Evolutionary conservation across 345 rosid genomes (phyloP).

Genomic region (Sonneratia caseolaris): DNA sequence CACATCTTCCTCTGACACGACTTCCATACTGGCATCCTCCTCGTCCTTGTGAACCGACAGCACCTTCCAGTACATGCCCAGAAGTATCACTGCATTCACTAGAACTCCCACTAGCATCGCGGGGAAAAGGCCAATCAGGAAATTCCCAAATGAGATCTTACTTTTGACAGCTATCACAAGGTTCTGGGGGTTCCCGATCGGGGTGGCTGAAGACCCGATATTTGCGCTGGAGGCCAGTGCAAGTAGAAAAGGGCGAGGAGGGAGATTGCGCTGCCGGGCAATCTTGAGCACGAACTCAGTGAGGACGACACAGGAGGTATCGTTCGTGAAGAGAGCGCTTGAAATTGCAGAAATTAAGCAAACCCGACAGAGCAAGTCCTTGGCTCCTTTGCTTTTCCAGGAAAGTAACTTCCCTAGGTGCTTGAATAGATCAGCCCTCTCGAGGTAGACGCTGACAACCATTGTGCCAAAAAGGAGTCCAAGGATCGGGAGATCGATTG

Average conservation of each 20-base stretch:
- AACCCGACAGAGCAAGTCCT: slow-evolving; percentile 60
- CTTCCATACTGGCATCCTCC: slow-evolving; percentile 29
- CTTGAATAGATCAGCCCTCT: slow-evolving; percentile 73
- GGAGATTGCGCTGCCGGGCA: slow-evolving; percentile 75
- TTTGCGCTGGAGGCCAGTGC: slow-evolving; percentile 86
- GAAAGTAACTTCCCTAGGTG: slow-evolving; percentile 62
- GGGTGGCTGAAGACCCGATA: slow-evolving; percentile 78
- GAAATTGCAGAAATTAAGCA: slow-evolving; percentile 70
- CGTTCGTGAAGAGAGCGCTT: slow-evolving; percentile 84
- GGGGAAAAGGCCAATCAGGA: slow-evolving; percentile 58
- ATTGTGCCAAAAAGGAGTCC: slow-evolving; percentile 68
- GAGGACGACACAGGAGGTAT: slow-evolving; percentile 66
- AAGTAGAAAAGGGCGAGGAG: slow-evolving; percentile 66
- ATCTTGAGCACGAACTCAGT: slow-evolving; percentile 77
- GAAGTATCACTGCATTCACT: slow-evolving; percentile 49
- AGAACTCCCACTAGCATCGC: slow-evolving; percentile 58
- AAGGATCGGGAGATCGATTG: slow-evolving; percentile 80
- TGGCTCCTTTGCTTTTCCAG: slow-evolving; percentile 66
- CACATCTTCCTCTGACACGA: slow-evolving; percentile 29
- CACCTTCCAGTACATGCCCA: slow-evolving; percentile 59
- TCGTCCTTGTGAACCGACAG: slow-evolving; percentile 57
- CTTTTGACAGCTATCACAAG: slow-evolving; percentile 75
- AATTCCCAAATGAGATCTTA: slow-evolving; percentile 49
- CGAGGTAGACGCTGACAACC: slow-evolving; percentile 78
- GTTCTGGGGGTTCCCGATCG: slow-evolving; percentile 89